Evolutionary conservation across 805 yeast genomes (phyloP).

Genomic region (Jamesozyma piceae): DNA sequence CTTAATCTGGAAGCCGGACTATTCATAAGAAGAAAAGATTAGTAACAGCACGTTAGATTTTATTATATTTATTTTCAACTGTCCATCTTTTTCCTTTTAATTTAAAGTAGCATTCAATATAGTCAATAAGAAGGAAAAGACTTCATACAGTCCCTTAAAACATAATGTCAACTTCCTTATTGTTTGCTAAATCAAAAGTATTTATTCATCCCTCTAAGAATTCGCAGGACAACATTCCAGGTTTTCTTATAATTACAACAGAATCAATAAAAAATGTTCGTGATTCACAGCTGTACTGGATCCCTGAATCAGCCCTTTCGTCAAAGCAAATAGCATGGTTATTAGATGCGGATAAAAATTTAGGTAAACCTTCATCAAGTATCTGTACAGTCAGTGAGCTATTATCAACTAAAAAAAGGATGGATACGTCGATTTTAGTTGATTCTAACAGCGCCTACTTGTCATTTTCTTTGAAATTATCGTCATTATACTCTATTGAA

Average conservation of each 20-base stretch:
- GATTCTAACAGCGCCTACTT: constrained; percentile 3
- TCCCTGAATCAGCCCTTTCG: constrained; percentile 16
- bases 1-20: too few relatives aligned
- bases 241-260: constrained; percentile 58
- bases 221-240: constrained; percentile 68
- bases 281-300: constrained; percentile 31
- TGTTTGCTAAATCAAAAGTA: constrained; percentile 54
- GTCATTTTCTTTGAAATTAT: constrained; percentile 33
- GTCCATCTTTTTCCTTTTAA: too few relatives aligned
- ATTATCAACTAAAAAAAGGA: neutral
- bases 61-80: too few relatives aligned
- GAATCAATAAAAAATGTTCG: constrained; percentile 36
- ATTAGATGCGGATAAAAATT: constrained; percentile 8
- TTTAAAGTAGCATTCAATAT: too few relatives aligned
- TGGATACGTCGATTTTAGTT: constrained; percentile 3
- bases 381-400: neutral
- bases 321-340: constrained; percentile 13
- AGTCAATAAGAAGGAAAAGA: too few relatives aligned
- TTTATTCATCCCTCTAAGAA: constrained; percentile 75
- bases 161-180: constrained; percentile 15
- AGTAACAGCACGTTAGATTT: too few relatives aligned
- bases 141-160: neutral
- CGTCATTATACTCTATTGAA: constrained; percentile 65
- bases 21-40: too few relatives aligned
- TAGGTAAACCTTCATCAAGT: constrained; percentile 1